Evolutionary conservation across 768 basidiomycete species (phyloP).

Genomic region (Lenzites betulinus): DNA sequence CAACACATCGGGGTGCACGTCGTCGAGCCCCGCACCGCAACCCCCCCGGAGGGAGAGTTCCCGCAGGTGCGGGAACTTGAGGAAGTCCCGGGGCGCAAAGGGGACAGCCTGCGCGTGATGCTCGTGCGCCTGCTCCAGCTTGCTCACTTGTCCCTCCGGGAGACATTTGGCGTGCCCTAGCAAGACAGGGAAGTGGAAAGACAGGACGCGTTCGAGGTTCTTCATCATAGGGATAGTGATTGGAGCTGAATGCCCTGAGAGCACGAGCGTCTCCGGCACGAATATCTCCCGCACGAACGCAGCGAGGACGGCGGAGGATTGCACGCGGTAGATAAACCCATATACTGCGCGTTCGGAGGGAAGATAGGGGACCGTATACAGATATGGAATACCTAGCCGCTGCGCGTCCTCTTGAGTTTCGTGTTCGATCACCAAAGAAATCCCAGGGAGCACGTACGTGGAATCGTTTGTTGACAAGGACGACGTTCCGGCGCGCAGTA

Average conservation of each 20-base stretch:
- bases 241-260: not conserved
- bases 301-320: not conserved
- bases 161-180: not conserved
- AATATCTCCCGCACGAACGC: not conserved
- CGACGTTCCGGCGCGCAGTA: not conserved
- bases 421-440: not conserved
- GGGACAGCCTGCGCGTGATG: not conserved
- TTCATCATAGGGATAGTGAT: too few relatives aligned
- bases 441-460: not conserved
- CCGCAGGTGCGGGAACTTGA: not conserved
- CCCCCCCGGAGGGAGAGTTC: not conserved
- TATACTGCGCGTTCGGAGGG: not conserved
- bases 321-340: not conserved
- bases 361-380: not conserved
- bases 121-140: not conserved
- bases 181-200: too few relatives aligned
- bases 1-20: not conserved
- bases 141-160: not conserved
- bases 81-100: not conserved
- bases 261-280: not conserved
- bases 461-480: constrained; percentile 2
- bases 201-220: too few relatives aligned
- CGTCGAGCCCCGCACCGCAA: not conserved
- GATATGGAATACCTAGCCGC: not conserved
- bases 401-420: not conserved